Base-by-base conservation (phyloP, 2,329 filamentous ascomycete species). In the Herpomyces periplanetae region DNA sequence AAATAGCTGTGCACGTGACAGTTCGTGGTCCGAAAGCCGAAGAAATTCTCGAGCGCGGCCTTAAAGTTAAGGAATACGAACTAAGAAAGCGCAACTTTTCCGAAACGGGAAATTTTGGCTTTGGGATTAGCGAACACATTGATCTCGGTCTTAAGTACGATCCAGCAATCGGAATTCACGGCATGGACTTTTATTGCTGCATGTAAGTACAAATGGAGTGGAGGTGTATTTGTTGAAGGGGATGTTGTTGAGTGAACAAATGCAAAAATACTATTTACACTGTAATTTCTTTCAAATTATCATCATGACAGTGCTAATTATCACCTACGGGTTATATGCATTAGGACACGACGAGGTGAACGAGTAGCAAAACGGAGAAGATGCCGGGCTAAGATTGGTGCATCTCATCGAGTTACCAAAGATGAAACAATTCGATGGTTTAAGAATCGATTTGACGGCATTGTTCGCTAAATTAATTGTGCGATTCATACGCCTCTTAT, bases 21-120 rank as follows among this genome's bases (percentile, higher is more conserved):
- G 73, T 96, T 51, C 80, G 80, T 44, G 80, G 80, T 42, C 73
- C 80, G 49, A 88, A 68, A 64, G 80, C 80, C 28, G 80, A 96
- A 60, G 80, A 96, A 52, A 96, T 96, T 40, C 64, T 96, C 42
- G 80, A 96, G 68, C 75, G 80, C 59, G 80, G 80, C 44, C 65
- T 96, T 44, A 96, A 96, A 64, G 80, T 96, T 61, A 96, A 96
- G 71, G 80, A 96, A 53, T 96, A 96, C 55, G 80, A 96, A 50
- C 57, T 96, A 38, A 65, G 69, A 51, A 87, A 80, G 61, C 64
- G 66, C 49, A 96, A 96, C 68, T 96, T 96, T 65, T 75, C 63
- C 42, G 69, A 87, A 60, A 91, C 75, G 32, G 80, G 80, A 44
- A 87, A 88, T 65, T 96, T 96, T 45, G 80, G 80, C 36, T 96